Percentiles rank a stretch among this genome's conserved stretches.
These are phyloP conservation scores for Chalara sp. DNA, from an alignment of 2,329 filamentous ascomycete genomes.

Conservation along the genomic window DNA sequence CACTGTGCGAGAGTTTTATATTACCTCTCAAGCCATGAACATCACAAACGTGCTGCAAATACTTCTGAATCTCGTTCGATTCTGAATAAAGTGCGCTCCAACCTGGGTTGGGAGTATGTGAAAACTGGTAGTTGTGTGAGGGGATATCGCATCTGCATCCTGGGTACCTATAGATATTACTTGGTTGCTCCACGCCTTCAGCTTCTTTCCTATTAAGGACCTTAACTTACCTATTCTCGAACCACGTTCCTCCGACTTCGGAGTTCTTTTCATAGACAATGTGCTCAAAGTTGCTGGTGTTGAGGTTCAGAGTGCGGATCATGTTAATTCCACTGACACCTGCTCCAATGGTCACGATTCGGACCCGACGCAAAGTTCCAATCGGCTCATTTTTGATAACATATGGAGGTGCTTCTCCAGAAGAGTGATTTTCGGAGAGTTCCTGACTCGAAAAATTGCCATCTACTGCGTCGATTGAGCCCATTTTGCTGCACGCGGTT, in stretches of 20 bases:
- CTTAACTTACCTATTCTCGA: conserved; percentile 37
- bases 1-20: conserved; percentile 38
- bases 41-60: conserved; percentile 42
- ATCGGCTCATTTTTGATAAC: conserved; percentile 3
- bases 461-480: too few species aligned
- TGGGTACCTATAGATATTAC: conserved; percentile 33
- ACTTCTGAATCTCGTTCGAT: conserved; percentile 47
- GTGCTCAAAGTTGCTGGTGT: conserved; percentile 35
- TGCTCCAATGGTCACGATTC: conserved; percentile 37
- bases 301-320: conserved; percentile 38
- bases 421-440: too few species aligned
- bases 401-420: background rate
- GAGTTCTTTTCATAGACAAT: conserved; percentile 50
- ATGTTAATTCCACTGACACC: conserved; percentile 40
- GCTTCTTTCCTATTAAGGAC: too few species aligned
- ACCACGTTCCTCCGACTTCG: conserved; percentile 51
- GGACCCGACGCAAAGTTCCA: conserved; percentile 6
- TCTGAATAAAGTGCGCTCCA: conserved; percentile 53
- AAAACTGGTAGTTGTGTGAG: conserved; percentile 55
- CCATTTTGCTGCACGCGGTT: too few species aligned
- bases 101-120: conserved; percentile 50
- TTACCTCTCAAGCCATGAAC: conserved; percentile 35
- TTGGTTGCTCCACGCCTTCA: too few species aligned
- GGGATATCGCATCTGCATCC: conserved; percentile 49
- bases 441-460: too few species aligned